A percentile compares a stretch with the other conserved stretches of the same genome.
Evolutionary conservation across 2,329 filamentous ascomycete genomes (phyloP).

Genomic region (Apiospora pterosperma): DNA sequence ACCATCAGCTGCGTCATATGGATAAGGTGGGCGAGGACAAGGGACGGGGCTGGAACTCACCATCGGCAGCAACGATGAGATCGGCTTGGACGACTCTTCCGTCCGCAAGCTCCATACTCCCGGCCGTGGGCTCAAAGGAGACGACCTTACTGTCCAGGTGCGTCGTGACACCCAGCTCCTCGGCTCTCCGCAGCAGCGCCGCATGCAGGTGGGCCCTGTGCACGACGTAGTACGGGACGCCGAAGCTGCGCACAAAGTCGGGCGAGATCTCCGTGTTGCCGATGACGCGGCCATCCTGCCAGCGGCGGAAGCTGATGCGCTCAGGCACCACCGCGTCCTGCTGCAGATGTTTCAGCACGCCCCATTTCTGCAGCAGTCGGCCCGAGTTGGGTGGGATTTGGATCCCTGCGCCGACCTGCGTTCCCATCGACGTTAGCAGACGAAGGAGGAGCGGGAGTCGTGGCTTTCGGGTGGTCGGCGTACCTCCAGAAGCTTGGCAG

Average conservation of each 20-base stretch:
- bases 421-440: too few relatives aligned
- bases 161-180: conserved; percentile 22
- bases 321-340: conserved; percentile 24
- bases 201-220: conserved; percentile 29
- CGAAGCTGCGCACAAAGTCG: conserved; percentile 27
- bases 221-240: conserved; percentile 26
- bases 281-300: conserved; percentile 27
- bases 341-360: conserved; percentile 24
- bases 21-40: too few relatives aligned
- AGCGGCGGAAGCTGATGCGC: conserved; percentile 31
- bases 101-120: conserved; percentile 18
- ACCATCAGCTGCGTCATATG: too few relatives aligned
- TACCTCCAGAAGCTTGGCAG: conserved; percentile 32
- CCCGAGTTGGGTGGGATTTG: conserved; percentile 35
- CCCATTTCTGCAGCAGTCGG: conserved; percentile 28
- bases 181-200: conserved; percentile 22
- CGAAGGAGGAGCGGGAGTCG: too few relatives aligned
- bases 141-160: conserved; percentile 17
- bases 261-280: conserved; percentile 29
- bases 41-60: conserved; percentile 9
- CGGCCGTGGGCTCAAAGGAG: conserved; percentile 16
- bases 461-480: background rate
- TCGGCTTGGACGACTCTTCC: conserved; percentile 23
- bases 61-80: conserved; percentile 34
- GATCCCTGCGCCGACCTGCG: conserved; percentile 34